Evolutionary conservation across 495 filamentous ascomycete genomes (phyloP), one percentile per base, ranked within the genome.

Genomic region (Hypoxylon perforatum): DNA sequence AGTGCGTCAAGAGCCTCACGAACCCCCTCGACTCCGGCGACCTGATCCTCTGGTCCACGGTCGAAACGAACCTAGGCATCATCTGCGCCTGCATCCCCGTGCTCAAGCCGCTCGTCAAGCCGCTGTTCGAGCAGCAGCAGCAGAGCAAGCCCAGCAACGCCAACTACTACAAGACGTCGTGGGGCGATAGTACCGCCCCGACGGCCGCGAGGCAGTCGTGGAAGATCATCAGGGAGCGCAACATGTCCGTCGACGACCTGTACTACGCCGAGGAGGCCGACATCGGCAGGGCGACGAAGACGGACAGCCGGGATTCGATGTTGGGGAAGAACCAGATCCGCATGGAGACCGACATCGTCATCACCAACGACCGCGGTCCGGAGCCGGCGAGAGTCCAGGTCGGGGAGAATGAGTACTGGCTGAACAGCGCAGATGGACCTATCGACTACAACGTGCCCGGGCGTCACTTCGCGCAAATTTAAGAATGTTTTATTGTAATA

Each of bases 1-100:
- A 83, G 64, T 82, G 73, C 21, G 74, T 86, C 45, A 77, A 75
- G 23, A 71, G 73, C 39, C 74, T 84, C 2, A 54, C 52, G 28
- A 77, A 78, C 58, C 79, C 78, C 61, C 76, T 79, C 25, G 81
- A 86, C 69, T 80, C 77, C 42, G 75, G 80, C 8, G 65, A 72
- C 0, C 71, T 86, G 14, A 75, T 84, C 25, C 71, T 82, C n/a
- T 86, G 84, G 83, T 86, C 84, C 12, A 60, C 73, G 5, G 72
- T 86, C 4, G 84, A 86, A 55, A 76, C 77, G 61, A 82, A 82
- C 57, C 68, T 87, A 2, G 85, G 83, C 4, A 77, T 85, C 19
- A 79, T 86, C 23, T 72, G 84, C 51, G 71, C 79, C 39, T 84
- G 77, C 60, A 67, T 86, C 12, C 83, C 83, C 28, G 79, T 82